Conservation (phyloP, 768 basidiomycete species). For the Mycena haematopus region DNA sequence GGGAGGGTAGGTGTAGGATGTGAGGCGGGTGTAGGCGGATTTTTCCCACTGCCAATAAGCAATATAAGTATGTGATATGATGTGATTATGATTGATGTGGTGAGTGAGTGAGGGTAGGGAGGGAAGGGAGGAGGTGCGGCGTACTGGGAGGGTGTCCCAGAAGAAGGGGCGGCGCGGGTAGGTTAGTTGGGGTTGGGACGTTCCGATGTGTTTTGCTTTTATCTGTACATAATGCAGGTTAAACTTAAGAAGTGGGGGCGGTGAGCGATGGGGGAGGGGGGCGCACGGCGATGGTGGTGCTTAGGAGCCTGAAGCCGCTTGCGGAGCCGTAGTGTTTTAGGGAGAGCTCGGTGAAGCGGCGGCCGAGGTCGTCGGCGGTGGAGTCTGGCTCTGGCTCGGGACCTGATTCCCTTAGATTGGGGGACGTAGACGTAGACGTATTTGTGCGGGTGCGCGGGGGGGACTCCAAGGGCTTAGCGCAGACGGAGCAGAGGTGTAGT, state of each 20-base stretch:
- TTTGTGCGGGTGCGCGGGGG: too few relatives aligned
- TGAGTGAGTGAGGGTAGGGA: too few relatives aligned
- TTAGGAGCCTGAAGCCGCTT: conserved; percentile 50
- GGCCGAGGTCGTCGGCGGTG: neutral
- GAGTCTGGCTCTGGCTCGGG: too few relatives aligned
- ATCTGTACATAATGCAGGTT: neutral
- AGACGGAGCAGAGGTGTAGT: conserved; percentile 3
- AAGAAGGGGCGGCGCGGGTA: conserved; percentile 24
- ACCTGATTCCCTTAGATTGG: too few relatives aligned
- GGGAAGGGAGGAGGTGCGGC: too few relatives aligned
- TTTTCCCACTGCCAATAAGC: conserved; percentile 49
- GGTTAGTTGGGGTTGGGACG: neutral
- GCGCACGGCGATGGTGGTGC: conserved; percentile 47
- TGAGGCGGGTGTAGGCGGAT: conserved; percentile 32
- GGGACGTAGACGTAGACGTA: too few relatives aligned
- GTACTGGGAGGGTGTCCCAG: conserved; percentile 24
- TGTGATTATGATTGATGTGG: too few relatives aligned
- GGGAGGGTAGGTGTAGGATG: conserved; percentile 52
- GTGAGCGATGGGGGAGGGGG: too few relatives aligned
- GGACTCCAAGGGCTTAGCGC: neutral
- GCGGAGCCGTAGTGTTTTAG: conserved; percentile 42
- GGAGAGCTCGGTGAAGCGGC: neutral
- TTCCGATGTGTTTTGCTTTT: conserved; percentile 14
- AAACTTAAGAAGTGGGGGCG: too few relatives aligned
- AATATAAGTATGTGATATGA: neutral